Evolutionary conservation across 805 yeast species (phyloP).

Genomic region (Sungouiozyma ichnusensis): DNA sequence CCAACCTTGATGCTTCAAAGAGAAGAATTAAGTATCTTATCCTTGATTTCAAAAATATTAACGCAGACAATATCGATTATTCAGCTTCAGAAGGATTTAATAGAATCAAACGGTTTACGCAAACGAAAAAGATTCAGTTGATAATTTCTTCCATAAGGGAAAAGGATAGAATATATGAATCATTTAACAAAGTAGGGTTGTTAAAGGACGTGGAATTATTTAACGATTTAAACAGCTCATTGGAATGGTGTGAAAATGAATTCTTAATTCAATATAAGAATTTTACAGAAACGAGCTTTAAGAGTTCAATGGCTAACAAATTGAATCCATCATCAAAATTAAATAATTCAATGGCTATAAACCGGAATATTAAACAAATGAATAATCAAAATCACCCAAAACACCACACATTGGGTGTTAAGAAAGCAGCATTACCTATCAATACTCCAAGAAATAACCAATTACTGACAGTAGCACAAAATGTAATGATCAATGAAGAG

Average conservation of each 20-base stretch:
- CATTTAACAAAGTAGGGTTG: slow-evolving; percentile 75
- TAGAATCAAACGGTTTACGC: slow-evolving; percentile 68
- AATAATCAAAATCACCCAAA: neutral
- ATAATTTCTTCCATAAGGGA: slow-evolving; percentile 70
- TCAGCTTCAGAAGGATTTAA: slow-evolving; percentile 95
- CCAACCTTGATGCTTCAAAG: slow-evolving; percentile 25
- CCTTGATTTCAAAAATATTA: slow-evolving; percentile 75
- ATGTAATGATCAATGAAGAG: slow-evolving; percentile 24
- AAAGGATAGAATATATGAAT: slow-evolving; percentile 53
- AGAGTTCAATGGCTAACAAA: slow-evolving; percentile 3
- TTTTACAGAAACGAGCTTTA: slow-evolving; percentile 23
- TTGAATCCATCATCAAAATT: neutral
- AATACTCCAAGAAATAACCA: slow-evolving; percentile 35
- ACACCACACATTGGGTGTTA: neutral
- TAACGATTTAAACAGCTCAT: slow-evolving; percentile 69
- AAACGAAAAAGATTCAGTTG: slow-evolving; percentile 57
- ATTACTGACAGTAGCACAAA: slow-evolving; percentile 32
- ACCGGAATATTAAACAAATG: neutral
- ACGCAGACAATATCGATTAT: slow-evolving; percentile 63
- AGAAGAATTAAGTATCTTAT: slow-evolving; percentile 72
- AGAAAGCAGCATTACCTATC: slow-evolving; percentile 13
- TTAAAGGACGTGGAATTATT: slow-evolving; percentile 56
- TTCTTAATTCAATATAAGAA: slow-evolving; percentile 41
- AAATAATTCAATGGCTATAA: neutral
- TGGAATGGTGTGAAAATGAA: slow-evolving; percentile 95